Conservation (phyloP, 2,329 filamentous ascomycete species). For the Pleurostoma richardsiae region DNA sequence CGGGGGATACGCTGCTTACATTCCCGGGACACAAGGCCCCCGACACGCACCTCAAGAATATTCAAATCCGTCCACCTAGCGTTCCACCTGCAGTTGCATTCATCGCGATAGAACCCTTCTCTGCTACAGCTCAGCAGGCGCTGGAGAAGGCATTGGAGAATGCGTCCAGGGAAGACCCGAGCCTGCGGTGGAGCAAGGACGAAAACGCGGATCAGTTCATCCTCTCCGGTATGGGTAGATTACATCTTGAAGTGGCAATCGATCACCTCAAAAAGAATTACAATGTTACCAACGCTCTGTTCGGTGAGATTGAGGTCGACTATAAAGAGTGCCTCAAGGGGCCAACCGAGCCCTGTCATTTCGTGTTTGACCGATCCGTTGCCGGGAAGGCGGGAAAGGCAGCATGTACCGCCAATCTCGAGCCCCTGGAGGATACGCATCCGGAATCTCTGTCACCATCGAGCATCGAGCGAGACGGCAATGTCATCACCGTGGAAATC, state of each 20-base stretch:
- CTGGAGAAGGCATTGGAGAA: conserved; percentile 72
- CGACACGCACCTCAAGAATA: conserved; percentile 61
- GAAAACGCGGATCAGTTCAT: conserved; percentile 91
- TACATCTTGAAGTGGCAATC: conserved; percentile 89
- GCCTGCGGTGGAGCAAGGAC: conserved; percentile 77
- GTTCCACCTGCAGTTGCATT: conserved; percentile 95
- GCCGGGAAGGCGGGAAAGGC: conserved; percentile 77
- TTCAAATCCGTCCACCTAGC: conserved; percentile 82
- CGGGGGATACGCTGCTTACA: conserved; percentile 84
- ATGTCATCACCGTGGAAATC: conserved; percentile 55
- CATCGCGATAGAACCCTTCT: conserved; percentile 74
- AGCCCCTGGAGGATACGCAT: conserved; percentile 45
- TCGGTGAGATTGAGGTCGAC: conserved; percentile 90
- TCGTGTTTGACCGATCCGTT: conserved; percentile 71
- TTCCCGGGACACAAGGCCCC: conserved; percentile 60
- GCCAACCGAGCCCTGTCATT: conserved; percentile 49
- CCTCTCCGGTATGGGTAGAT: conserved; percentile 90
- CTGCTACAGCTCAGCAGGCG: conserved; percentile 65
- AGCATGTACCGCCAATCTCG: conserved; percentile 63
- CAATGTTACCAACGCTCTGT: conserved; percentile 71
- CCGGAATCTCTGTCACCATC: conserved; percentile 31
- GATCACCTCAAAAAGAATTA: conserved; percentile 85
- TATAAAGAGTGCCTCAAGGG: conserved; percentile 78
- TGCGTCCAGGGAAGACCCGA: conserved; percentile 86
- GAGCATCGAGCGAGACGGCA: conserved; percentile 60